phyloP scores from a whole-genome alignment of 257 asterid genomes.

The Eucommia ulmoides region DNA sequence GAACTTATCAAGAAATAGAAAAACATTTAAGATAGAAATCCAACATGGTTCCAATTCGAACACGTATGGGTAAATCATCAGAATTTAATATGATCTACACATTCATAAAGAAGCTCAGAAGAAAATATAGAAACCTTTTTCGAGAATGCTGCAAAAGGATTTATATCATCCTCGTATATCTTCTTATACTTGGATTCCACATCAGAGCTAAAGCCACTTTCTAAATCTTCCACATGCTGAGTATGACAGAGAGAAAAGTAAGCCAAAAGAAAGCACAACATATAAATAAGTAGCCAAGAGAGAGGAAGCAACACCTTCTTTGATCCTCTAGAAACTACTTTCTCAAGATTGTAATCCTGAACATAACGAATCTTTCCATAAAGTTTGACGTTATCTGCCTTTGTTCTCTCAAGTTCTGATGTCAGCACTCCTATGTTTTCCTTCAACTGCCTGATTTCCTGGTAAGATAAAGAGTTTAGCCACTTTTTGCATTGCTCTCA shows the following conservation, averaged over 20 bases:
- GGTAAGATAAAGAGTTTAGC: slow-evolving; percentile 17
- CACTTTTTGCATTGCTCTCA: too few species aligned
- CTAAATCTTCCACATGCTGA: slow-evolving; percentile 91
- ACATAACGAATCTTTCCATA: slow-evolving; percentile 95
- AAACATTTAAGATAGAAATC: background rate
- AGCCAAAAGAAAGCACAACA: slow-evolving; percentile 13
- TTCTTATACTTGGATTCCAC: slow-evolving; percentile 98
- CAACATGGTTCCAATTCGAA: background rate
- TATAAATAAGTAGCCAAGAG: slow-evolving; percentile 8
- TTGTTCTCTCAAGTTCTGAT: slow-evolving; percentile 82
- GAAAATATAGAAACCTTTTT: slow-evolving; percentile 47
- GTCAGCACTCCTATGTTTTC: slow-evolving; percentile 78
- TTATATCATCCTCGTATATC: slow-evolving; percentile 93
- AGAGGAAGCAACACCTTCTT: slow-evolving; percentile 60
- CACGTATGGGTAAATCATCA: background rate
- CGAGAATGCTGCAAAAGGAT: slow-evolving; percentile 98
- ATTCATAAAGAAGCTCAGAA: background rate
- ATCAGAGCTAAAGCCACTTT: slow-evolving; percentile 90
- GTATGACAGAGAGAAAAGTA: slow-evolving; percentile 11
- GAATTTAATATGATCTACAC: background rate
- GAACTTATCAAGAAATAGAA: background rate
- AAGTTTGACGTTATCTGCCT: slow-evolving; percentile 95
- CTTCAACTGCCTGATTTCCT: slow-evolving; percentile 92
- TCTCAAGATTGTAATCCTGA: slow-evolving; percentile 96
- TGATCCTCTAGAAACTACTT: slow-evolving; percentile 92